Base-by-base conservation (phyloP, 2,329 filamentous ascomycete genomes). In the Colletotrichum sp. region DNA sequence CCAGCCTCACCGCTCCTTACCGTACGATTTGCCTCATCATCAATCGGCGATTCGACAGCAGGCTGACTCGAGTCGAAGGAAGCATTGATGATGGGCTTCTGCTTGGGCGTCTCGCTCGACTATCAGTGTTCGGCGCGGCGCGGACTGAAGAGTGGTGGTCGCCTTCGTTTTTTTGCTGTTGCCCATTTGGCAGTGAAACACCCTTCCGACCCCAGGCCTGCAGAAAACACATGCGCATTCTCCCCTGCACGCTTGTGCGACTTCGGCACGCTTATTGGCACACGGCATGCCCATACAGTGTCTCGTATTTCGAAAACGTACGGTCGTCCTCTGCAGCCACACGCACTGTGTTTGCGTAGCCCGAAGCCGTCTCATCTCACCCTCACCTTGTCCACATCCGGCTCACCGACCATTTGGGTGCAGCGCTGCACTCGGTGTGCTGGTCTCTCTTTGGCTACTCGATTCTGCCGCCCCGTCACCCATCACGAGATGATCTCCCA, bases 181-280 rank as follows among this genome's bases (percentile, higher is more conserved):
- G 69, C 61, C 30, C 30, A 39, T 64, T 68, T 6, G 68, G 32
- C n/a, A 68, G 70, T 65, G 44, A 68, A 76, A 74, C 59, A 44
- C 13, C 27, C 11, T 55, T 74, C 25, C 59, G 19, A 64, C 55
- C 57, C 39, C n/a, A 27, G 44, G 34, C 44, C 16, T 71, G 67
- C 59, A 65, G 59, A 60, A 66, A 74, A 60, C 34, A 52, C 25
- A 61, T 36, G 61, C 36, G 25, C 28, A 22, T 63, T 75, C 30
- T 68, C 32, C 63, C 69, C 48, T 68, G 69, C 73, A 61, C 68
- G 55, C 63, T 75, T 25, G 72, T 72, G 72, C 72, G 60, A 71
- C 52, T 57, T 36, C 32, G 34, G n/a, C 59, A 36, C 8, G 57
- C 57, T 25, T 13, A 8, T 63, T 48, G 52, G 32, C 30, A 64